phyloP scores from a whole-genome alignment of 805 yeast species.

The Saturnispora quitensis region DNA sequence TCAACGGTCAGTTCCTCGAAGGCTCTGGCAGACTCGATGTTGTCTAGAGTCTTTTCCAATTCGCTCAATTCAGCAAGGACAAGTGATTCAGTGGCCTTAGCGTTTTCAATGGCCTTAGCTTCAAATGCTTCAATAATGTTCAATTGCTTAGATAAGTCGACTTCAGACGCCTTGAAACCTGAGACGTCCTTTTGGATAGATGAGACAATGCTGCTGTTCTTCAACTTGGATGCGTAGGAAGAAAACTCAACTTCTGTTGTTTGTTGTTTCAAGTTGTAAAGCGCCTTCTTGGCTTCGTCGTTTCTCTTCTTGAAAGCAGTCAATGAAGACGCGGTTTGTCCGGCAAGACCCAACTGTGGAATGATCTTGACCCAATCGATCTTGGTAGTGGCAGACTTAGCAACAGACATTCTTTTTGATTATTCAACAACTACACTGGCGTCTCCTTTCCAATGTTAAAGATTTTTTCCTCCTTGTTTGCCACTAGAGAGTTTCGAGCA shows the following conservation, averaged over 20 bases:
- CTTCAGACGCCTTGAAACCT: conserved; percentile 72
- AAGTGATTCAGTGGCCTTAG: conserved; percentile 83
- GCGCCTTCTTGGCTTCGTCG: conserved; percentile 89
- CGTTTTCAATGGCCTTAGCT: conserved; percentile 91
- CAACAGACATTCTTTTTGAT: conserved; percentile 13
- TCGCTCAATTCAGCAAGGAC: conserved; percentile 81
- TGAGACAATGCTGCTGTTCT: conserved; percentile 70
- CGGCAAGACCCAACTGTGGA: conserved; percentile 83
- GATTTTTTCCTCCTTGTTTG: neutral
- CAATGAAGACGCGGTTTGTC: conserved; percentile 75
- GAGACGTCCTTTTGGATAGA: conserved; percentile 72
- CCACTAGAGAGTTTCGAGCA: neutral
- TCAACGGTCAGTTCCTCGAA: conserved; percentile 95
- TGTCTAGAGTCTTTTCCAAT: conserved; percentile 78
- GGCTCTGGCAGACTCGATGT: conserved; percentile 96
- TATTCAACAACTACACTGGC: neutral
- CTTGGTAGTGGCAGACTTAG: conserved; percentile 39
- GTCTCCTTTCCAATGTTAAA: neutral
- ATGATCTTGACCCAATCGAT: conserved; percentile 93
- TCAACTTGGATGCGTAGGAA: conserved; percentile 69
- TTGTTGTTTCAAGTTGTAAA: conserved; percentile 62
- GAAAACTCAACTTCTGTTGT: conserved; percentile 72
- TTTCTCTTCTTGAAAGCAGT: conserved; percentile 95
- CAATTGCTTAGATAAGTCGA: conserved; percentile 82
- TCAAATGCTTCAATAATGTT: conserved; percentile 90